phyloP scores from a whole-genome alignment of 192 early-diverging fungal species.

The Backusella parvicylindrica region DNA sequence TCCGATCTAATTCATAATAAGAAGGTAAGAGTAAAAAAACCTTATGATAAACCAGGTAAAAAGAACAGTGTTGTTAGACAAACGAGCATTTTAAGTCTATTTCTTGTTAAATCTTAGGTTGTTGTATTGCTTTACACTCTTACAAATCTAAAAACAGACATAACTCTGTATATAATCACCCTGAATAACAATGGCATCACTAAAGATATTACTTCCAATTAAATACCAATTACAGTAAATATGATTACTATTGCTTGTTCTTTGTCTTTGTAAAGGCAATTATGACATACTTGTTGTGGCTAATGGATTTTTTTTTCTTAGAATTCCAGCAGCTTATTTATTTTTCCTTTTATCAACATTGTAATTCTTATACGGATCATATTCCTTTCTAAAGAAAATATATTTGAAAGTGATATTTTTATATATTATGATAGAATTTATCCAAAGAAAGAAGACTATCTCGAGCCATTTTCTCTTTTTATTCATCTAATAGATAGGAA shows the following conservation, averaged over 20 bases:
- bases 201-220: not conserved
- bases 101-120: not conserved
- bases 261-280: not conserved
- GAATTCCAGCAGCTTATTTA: not conserved
- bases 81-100: not conserved
- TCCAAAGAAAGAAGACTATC: not conserved
- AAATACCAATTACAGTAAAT: not conserved
- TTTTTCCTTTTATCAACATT: not conserved
- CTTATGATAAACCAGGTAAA: not conserved
- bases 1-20: not conserved
- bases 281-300: slow-evolving; percentile 1
- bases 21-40: not conserved
- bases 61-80: not conserved
- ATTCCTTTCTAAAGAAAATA: not conserved
- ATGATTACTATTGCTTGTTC: not conserved
- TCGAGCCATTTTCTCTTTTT: not conserved
- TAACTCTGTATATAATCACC: not conserved
- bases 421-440: not conserved
- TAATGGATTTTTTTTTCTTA: not conserved
- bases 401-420: not conserved
- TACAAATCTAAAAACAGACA: not conserved
- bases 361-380: not conserved
- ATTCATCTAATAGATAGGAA: not conserved
- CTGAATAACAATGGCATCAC: not conserved
- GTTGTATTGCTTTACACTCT: not conserved